Evolutionary conservation across 331 rosid genomes (phyloP).

Genomic region (Erythrophleum ivorense): DNA sequence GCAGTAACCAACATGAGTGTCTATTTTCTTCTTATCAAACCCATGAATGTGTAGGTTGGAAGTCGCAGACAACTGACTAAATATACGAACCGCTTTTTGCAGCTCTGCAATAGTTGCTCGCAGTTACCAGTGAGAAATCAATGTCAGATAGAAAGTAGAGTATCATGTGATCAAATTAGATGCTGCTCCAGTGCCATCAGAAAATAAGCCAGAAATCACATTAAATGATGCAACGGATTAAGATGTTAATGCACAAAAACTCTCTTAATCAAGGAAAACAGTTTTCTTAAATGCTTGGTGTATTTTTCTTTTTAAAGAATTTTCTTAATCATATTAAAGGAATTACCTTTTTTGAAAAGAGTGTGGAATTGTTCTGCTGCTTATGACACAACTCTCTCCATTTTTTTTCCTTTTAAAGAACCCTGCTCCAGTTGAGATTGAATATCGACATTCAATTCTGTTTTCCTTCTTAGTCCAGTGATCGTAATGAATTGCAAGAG

Average conservation of each 20-base stretch:
- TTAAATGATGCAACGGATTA: neutral
- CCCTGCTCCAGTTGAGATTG: constrained; percentile 20
- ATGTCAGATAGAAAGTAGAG: constrained; percentile 25
- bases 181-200: neutral
- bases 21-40: constrained; percentile 98
- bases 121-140: constrained; percentile 58
- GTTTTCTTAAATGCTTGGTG: neutral
- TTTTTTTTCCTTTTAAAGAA: constrained; percentile 7
- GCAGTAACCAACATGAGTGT: constrained; percentile 97
- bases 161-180: constrained; percentile 13
- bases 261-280: neutral
- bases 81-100: constrained; percentile 98
- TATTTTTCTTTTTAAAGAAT: too few relatives aligned
- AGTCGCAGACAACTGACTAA: constrained; percentile 98
- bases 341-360: too few relatives aligned
- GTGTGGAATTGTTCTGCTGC: neutral
- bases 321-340: too few relatives aligned
- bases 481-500: too few relatives aligned
- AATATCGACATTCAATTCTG: neutral
- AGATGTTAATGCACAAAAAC: neutral
- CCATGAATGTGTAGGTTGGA: constrained; percentile 98
- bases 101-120: constrained; percentile 87
- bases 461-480: too few relatives aligned
- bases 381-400: constrained; percentile 1
- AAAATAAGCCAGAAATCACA: neutral